Conservation (phyloP, 148 eudicot species). For the Persicaria tinctoria region DNA sequence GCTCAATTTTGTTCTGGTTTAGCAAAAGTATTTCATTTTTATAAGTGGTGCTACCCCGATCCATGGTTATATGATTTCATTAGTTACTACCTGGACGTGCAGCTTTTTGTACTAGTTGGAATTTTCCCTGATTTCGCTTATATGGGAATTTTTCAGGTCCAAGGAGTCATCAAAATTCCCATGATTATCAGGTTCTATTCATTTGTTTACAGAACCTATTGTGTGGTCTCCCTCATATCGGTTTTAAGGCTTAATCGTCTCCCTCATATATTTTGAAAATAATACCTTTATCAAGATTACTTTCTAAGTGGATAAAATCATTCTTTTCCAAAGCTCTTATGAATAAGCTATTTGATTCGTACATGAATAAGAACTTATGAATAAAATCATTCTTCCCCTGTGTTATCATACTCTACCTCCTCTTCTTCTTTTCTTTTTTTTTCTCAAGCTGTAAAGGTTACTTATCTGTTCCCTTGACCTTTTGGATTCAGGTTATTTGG, state of each 20-base stretch:
- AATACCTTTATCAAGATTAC: not conserved
- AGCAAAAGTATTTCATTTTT: not conserved
- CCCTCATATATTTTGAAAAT: not conserved
- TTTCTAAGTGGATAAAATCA: not conserved
- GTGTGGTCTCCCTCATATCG: not conserved
- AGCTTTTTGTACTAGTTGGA: not conserved
- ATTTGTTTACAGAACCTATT: not conserved
- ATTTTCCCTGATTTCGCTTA: not conserved
- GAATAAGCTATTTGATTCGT: not conserved
- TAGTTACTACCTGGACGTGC: not conserved
- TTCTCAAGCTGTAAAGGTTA: constrained; percentile 5
- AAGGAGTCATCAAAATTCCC: constrained; percentile 52
- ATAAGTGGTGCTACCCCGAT: not conserved
- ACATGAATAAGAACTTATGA: not conserved
- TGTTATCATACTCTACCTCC: not conserved
- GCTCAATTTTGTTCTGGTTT: not conserved
- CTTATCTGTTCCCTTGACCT: not conserved
- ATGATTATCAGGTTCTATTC: constrained; percentile 56
- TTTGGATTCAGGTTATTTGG: constrained; percentile 56
- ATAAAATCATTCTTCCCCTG: not conserved
- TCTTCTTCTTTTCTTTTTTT: not conserved
- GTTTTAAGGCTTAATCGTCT: not conserved
- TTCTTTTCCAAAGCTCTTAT: no score
- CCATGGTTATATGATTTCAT: not conserved
- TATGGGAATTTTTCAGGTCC: constrained; percentile 51